Conservation (phyloP, 1,284 basidiomycete genomes). For the Leccinum insolens region DNA sequence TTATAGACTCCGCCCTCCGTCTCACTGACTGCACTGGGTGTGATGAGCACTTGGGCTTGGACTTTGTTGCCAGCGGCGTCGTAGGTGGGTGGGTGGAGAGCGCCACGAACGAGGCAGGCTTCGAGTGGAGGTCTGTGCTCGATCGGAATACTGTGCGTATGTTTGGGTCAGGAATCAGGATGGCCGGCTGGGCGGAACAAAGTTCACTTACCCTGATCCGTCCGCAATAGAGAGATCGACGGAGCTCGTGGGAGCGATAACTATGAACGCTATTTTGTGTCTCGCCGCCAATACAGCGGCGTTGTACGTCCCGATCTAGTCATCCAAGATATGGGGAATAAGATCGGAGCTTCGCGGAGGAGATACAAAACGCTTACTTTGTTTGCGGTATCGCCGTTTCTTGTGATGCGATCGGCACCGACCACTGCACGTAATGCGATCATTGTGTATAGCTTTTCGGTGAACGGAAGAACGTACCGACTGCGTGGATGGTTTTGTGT, state of each 20-base stretch:
- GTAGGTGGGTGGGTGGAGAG: conserved; percentile 54
- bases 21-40: conserved; percentile 59
- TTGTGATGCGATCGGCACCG: conserved; percentile 84
- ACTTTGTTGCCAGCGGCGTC: conserved; percentile 46
- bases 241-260: conserved; percentile 88
- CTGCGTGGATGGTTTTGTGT: conserved; percentile 83
- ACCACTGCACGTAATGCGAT: conserved; percentile 51
- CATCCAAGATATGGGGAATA: neutral
- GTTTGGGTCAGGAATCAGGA: neutral
- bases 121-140: conserved; percentile 87
- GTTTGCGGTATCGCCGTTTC: conserved; percentile 93
- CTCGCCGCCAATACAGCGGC: conserved; percentile 85
- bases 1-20: conserved; percentile 67
- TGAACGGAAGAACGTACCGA: conserved; percentile 53
- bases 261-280: conserved; percentile 86
- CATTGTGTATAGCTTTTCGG: neutral
- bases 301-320: conserved; percentile 89
- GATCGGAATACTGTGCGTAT: conserved; percentile 77
- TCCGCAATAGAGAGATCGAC: conserved; percentile 80
- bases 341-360: neutral
- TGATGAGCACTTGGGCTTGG: conserved; percentile 75
- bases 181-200: neutral
- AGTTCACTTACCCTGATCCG: conserved; percentile 63
- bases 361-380: conserved; percentile 54
- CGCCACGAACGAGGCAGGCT: conserved; percentile 84